Base-by-base conservation (phyloP, 306 rosid species). In the Sindora glabra region DNA sequence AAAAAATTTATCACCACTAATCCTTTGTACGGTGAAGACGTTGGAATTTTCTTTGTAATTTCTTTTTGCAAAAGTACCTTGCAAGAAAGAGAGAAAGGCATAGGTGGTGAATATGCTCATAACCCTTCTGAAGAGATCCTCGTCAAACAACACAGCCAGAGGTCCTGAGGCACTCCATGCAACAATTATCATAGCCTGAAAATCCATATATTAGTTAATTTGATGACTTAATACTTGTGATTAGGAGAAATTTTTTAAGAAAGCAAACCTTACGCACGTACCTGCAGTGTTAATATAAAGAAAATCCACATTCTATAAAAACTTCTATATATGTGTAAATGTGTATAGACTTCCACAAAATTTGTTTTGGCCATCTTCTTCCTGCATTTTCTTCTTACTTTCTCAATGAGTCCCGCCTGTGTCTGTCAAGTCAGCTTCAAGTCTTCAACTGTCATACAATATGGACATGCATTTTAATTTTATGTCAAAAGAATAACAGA, bases 251-350 rank as follows among this genome's bases (percentile, higher is more conserved):
- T n/a, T n/a, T n/a, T n/a, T n/a, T n/a, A n/a, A n/a, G n/a, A n/a
- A n/a, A n/a, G n/a, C n/a, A n/a, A n/a, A n/a, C n/a, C n/a, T n/a
- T n/a, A n/a, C n/a, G n/a, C n/a, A n/a, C n/a, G n/a, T 82, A 94
- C 99, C 95, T 94, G 99, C 71, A 86, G 78, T 54, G 99, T 95
- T 85, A 94, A 50, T 77, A 94, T 89, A 33, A 89, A 84, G 83
- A 94, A 89, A 44, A 86, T 80, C 99, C 99, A 94, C 99, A 94
- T 94, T 70, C 97, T 78, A 79, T 94, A 95, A 56, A 94, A 94
- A 72, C 96, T 89, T 80, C 99, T 82, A 59, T 89, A 94, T 18
- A 94, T 83, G 74, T 86, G 90, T 81, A 70, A 73, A 82, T 74
- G 89, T 3, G 99, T 89, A 27, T 97, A 97, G 40, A 89, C 94